Base-by-base conservation (phyloP, 169 alveolate genomes). In the Besnoitia besnoiti region DNA sequence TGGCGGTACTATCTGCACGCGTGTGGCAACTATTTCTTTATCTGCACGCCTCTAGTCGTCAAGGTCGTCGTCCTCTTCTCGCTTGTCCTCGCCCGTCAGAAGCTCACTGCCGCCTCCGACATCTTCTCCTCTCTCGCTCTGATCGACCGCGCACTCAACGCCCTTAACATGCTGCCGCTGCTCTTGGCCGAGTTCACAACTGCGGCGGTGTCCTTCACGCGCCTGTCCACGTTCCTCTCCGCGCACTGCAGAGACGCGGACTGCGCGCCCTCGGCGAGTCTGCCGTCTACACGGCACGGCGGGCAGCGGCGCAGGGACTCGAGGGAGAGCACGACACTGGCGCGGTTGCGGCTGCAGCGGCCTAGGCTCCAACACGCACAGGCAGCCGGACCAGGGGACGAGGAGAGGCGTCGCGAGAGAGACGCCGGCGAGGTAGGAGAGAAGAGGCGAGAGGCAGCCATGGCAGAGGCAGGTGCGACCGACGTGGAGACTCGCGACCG, bases 1-100 rank as follows among this genome's bases (percentile, higher is more conserved):
- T 33, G 76, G 44, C 42, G 85, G 30, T 67, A 88, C 30, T 88
- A 46, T 51, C 33, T 88, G 92, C 92, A 88, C 46, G 92, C 92
- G 39, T 12, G 19, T 4, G 75, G 92, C 51, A 88, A 44, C n/a
- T 88, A 80, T 46, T 50, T 88, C 33, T 88, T 67, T 37, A 61
- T 88, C 16, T 62, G 85, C 62, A 75, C 92, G 27, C 92, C 92
- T 3, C 49, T 88, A 39, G 76, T 88, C 16, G 92, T 88, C 37
- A 88, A 88, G 51, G 87, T 88, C 4, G 73, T 82, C 33, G 85
- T 82, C 7, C 85, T 88, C 37, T 59, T 59, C 50, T 67, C 85
- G 33, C 85, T 88, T 62, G 76, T 88, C 47, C 49, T 39, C 50
- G 33, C 85, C 33, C 44, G 42, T 50, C 44, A 55, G 44, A 35